Evolutionary conservation across 2,329 filamentous ascomycete genomes (phyloP), one percentile per base, ranked within the genome.

Genomic region (Aschersonia sp.): DNA sequence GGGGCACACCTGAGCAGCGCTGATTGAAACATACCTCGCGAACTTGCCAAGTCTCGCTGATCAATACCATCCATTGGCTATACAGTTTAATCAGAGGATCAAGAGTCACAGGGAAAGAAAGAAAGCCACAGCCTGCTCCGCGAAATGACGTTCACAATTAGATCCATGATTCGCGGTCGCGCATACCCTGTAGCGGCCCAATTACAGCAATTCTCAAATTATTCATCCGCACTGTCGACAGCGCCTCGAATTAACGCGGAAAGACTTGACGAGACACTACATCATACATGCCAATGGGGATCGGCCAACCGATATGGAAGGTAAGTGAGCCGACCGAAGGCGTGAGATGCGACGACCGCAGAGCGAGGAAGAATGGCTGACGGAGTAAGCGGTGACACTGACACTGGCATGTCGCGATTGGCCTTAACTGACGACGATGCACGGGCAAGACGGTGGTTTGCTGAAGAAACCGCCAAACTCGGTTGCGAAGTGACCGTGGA

Each of bases 341-440:
- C 22, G 22, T 22, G 22, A 37, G 35, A 5, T 12, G 35, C 35
- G 3, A 12, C 4, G 35, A 8, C 35, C 8, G 35, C 35, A 3
- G 8, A 37, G 35, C 35, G 35, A 12, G 12, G 3, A 42, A 7
- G 7, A 42, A 42, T n/a, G 14, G 7, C 40, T 42, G 10, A 42
- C 40, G 7, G 3, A 7, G 40, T 42, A 12, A 60, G 57, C 12
- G 56, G 54, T 11, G 53, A 55, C n/a, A 63, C 54, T 10, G 78
- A 88, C 51, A 85, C 81, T 3, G 87, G 87, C 51, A 90, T 92
- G 85, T 76, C 78, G 31, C 79, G 87, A 4, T 75, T 90, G 1
- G 71, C 85, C 2, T 70, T 92, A n/a, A 81, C 82, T 3, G 79
- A 89, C 57, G 69, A 79, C 9, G 87, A 92, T 61, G 85, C 82